phyloP scores from a whole-genome alignment of 371 early-diverging fungal genomes.

The Parasitella parasitica region DNA sequence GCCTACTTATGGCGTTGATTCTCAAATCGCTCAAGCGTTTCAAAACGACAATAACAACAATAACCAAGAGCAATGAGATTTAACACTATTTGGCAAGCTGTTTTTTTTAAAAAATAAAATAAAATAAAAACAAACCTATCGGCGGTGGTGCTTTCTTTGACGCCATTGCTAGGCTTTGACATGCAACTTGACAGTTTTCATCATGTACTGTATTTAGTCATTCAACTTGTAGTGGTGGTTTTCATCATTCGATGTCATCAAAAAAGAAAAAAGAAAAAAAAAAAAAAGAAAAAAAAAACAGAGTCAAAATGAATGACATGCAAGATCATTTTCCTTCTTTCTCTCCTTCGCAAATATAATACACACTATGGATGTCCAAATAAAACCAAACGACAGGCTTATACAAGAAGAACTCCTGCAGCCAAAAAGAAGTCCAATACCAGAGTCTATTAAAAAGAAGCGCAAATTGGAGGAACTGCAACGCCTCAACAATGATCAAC shows the following conservation, averaged over 20 bases:
- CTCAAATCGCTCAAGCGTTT: constrained; percentile 41
- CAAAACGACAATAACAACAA: constrained; percentile 31
- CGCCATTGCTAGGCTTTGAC: too few relatives aligned
- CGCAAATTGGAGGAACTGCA: constrained; percentile 5
- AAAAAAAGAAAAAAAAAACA: not conserved
- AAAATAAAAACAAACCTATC: too few relatives aligned
- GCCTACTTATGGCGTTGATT: constrained; percentile 46
- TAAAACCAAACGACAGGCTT: not conserved
- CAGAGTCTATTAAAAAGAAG: constrained; percentile 9
- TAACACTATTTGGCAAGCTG: not conserved
- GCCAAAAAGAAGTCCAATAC: not conserved
- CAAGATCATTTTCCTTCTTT: not conserved
- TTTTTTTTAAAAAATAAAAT: too few relatives aligned
- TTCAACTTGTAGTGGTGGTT: not conserved
- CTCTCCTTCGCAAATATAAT: not conserved
- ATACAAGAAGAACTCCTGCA: not conserved
- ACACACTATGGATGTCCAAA: not conserved
- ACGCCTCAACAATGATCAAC: not conserved
- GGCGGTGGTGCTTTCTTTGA: too few relatives aligned
- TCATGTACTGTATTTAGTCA: too few relatives aligned
- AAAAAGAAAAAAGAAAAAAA: not conserved
- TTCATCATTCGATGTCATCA: not conserved
- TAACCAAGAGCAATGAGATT: not conserved
- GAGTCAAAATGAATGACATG: not conserved
- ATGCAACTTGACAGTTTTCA: not conserved